Percentiles rank a stretch among this genome's conserved stretches.
Evolutionary conservation across 768 basidiomycete species (phyloP).

Genomic region (Trametes villosa): DNA sequence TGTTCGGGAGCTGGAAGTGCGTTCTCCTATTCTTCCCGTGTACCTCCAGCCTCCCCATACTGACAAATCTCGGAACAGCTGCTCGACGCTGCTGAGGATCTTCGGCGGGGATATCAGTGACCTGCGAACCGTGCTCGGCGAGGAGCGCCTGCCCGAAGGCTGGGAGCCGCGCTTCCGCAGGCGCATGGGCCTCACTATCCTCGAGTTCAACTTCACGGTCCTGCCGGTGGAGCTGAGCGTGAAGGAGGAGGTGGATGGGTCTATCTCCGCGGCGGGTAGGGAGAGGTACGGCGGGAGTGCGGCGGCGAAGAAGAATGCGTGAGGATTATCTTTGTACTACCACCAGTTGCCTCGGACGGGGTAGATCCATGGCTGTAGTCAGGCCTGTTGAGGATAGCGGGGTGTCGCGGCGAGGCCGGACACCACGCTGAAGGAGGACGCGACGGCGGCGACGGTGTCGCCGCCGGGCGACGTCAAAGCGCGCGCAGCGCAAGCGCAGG

Average conservation of each 20-base stretch:
- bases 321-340: neutral
- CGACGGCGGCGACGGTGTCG: too few species aligned
- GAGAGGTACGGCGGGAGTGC: slow-evolving; percentile 1
- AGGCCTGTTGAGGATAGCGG: too few species aligned
- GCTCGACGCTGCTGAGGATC: slow-evolving; percentile 64
- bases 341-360: too few species aligned
- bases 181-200: slow-evolving; percentile 62
- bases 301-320: neutral
- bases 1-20: slow-evolving; percentile 72
- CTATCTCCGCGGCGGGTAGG: slow-evolving; percentile 2
- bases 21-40: slow-evolving; percentile 26
- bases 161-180: slow-evolving; percentile 69
- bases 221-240: slow-evolving; percentile 37
- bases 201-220: slow-evolving; percentile 51
- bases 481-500: too few species aligned
- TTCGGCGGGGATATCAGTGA: slow-evolving; percentile 68
- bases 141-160: slow-evolving; percentile 71
- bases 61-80: slow-evolving; percentile 40
- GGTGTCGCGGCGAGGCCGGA: too few species aligned
- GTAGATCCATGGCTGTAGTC: too few species aligned
- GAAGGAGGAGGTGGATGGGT: slow-evolving; percentile 32
- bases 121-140: slow-evolving; percentile 55
- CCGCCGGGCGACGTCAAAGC: too few species aligned
- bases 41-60: too few species aligned
- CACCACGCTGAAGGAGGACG: too few species aligned